Conservation (phyloP, 2,329 filamentous ascomycete genomes). For the Ophiostoma angusticollis region DNA sequence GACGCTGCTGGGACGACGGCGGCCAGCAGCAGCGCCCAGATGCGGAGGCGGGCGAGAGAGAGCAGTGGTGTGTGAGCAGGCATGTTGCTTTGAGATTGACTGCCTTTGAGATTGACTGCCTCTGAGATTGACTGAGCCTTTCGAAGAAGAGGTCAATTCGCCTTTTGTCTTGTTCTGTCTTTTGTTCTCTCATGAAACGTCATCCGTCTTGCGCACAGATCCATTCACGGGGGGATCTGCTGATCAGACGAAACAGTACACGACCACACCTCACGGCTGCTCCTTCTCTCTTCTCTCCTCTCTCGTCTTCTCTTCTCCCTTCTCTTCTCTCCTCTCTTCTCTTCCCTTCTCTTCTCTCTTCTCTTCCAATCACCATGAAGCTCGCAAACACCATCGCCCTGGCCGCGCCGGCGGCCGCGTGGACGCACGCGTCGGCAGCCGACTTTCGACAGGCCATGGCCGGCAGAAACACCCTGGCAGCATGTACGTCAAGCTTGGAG, state of each 20-base stretch:
- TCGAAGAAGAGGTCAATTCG: too few relatives aligned
- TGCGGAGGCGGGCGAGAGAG: not conserved
- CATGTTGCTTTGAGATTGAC: too few relatives aligned
- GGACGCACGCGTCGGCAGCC: conserved; percentile 14
- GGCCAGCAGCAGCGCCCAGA: not conserved
- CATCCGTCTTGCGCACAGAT: conserved; percentile 5
- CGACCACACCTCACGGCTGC: not conserved
- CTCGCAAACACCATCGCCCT: not conserved
- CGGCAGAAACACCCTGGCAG: conserved; percentile 18
- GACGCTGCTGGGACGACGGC: not conserved
- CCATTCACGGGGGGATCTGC: not conserved
- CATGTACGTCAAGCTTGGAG: conserved; percentile 19
- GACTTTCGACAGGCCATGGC: conserved; percentile 6
- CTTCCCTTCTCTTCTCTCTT: not conserved
- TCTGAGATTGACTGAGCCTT: not conserved
- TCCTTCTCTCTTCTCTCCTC: not conserved
- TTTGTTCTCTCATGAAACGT: conserved; percentile 1
- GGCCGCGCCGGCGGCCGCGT: conserved; percentile 7
- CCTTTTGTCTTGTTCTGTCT: not conserved
- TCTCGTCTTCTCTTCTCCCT: not conserved
- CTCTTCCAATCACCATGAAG: conserved; percentile 1
- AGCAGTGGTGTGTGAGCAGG: too few relatives aligned
- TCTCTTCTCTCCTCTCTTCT: not conserved
- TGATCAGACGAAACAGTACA: conserved; percentile 1
- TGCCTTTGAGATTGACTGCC: too few relatives aligned